phyloP scores from a whole-genome alignment of 441 rosid species.

The Dalechampia spathulata region DNA sequence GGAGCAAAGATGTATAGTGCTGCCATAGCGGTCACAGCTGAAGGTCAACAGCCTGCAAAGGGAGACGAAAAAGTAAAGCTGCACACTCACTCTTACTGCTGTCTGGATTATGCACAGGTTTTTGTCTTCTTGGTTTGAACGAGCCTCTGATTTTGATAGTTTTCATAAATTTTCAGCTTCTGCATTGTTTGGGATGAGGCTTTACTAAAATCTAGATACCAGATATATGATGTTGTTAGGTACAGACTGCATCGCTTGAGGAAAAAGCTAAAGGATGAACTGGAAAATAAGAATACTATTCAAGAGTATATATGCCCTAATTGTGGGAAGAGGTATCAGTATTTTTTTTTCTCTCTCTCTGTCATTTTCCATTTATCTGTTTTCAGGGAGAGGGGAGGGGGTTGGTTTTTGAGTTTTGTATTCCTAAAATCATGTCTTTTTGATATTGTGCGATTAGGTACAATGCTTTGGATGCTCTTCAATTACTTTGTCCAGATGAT shows the following conservation, averaged over 20 bases:
- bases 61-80: slow-evolving; percentile 89
- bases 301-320: slow-evolving; percentile 89
- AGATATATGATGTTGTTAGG: slow-evolving; percentile 86
- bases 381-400: neutral
- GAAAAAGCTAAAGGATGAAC: slow-evolving; percentile 78
- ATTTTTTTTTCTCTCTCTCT: slow-evolving; percentile 6
- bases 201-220: slow-evolving; percentile 20
- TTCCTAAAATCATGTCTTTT: slow-evolving; percentile 14
- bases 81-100: slow-evolving; percentile 90
- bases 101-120: slow-evolving; percentile 92
- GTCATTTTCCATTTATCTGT: neutral
- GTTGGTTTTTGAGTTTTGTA: slow-evolving; percentile 4
- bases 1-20: slow-evolving; percentile 76
- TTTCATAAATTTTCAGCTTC: no score
- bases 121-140: slow-evolving; percentile 1
- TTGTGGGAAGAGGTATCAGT: slow-evolving; percentile 67
- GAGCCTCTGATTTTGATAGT: neutral
- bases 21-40: slow-evolving; percentile 76
- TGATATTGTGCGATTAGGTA: slow-evolving; percentile 53
- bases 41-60: slow-evolving; percentile 33
- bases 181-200: no score
- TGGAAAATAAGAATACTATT: slow-evolving; percentile 81
- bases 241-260: slow-evolving; percentile 63
- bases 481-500: slow-evolving; percentile 57
- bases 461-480: slow-evolving; percentile 79